phyloP scores from a whole-genome alignment of 352 stramenopile genomes.

The Hyaloperonospora arabidopsidis region DNA sequence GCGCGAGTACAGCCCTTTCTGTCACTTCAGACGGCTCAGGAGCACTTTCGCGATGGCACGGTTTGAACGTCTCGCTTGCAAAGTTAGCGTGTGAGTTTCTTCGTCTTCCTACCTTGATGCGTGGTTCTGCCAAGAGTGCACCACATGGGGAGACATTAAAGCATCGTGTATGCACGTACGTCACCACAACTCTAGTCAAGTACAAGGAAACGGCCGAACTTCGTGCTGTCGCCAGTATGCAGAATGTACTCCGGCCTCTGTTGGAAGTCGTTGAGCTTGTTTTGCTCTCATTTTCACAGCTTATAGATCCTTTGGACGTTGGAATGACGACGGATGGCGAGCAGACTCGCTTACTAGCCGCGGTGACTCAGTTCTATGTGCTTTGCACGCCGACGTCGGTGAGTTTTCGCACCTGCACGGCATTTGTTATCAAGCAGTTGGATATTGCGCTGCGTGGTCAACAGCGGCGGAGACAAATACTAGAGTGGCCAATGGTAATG shows the following conservation, averaged over 20 bases:
- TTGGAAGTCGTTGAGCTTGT: slow-evolving; percentile 55
- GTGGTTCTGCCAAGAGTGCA: slow-evolving; percentile 11
- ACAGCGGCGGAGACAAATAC: slow-evolving; percentile 18
- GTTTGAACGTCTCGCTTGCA: slow-evolving; percentile 61
- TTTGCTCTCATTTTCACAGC: slow-evolving; percentile 20
- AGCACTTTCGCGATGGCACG: slow-evolving; percentile 53
- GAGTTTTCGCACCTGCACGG: slow-evolving; percentile 66
- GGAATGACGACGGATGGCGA: slow-evolving; percentile 12
- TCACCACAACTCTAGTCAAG: slow-evolving; percentile 50
- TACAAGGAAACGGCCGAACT: slow-evolving; percentile 57
- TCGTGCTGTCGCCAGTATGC: slow-evolving; percentile 46
- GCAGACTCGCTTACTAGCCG: slow-evolving; percentile 39
- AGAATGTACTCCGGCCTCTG: slow-evolving; percentile 51
- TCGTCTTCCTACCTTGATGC: slow-evolving; percentile 18
- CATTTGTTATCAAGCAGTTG: slow-evolving; percentile 60
- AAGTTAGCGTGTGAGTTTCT: slow-evolving; percentile 61
- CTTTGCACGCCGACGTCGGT: slow-evolving; percentile 58
- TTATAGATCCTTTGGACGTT: background rate
- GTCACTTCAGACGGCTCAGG: slow-evolving; percentile 32
- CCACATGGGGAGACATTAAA: slow-evolving; percentile 25
- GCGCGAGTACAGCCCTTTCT: slow-evolving; percentile 34
- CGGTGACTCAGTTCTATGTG: slow-evolving; percentile 62
- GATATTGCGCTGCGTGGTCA: slow-evolving; percentile 31
- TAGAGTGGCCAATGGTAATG: slow-evolving; percentile 54
- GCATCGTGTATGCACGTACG: slow-evolving; percentile 42